These are phyloP conservation scores for Aspergillus conjunctus DNA, from an alignment of 495 filamentous ascomycete genomes.

Conservation along the genomic window DNA sequence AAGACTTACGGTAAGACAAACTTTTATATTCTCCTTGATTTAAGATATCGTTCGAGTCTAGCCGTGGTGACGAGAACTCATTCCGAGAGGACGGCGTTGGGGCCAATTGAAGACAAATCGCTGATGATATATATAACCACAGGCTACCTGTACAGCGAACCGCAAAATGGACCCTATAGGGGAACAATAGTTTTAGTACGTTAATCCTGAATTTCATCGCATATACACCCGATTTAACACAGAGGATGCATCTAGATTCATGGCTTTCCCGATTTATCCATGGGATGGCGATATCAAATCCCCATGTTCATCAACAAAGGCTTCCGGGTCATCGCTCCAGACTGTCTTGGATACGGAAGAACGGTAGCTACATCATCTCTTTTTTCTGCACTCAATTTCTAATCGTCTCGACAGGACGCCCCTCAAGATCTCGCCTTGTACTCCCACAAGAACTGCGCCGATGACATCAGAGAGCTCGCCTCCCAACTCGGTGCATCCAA, in stretches of 20 bases:
- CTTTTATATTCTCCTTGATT: background rate
- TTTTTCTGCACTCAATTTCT: background rate
- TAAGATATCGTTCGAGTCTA: background rate
- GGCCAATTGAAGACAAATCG: background rate
- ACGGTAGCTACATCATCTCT: constrained; percentile 60
- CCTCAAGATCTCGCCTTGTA: constrained; percentile 60
- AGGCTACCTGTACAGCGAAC: constrained; percentile 69
- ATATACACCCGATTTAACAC: background rate
- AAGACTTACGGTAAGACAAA: constrained; percentile 58
- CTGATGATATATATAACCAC: constrained; percentile 17
- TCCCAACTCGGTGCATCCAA: constrained; percentile 55
- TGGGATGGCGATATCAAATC: constrained; percentile 83
- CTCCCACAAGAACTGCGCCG: constrained; percentile 66
- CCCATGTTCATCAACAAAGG: constrained; percentile 69
- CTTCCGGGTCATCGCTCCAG: constrained; percentile 73
- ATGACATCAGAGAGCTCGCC: constrained; percentile 69
- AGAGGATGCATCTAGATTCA: constrained; percentile 51
- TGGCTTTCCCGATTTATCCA: constrained; percentile 68
- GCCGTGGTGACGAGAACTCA: background rate
- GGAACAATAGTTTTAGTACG: constrained; percentile 68
- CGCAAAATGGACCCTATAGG: constrained; percentile 49
- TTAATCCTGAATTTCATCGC: background rate
- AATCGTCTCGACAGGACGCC: constrained; percentile 49
- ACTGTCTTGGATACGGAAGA: constrained; percentile 79
- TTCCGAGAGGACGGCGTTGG: background rate